Evolutionary conservation across 2,329 filamentous ascomycete species (phyloP), one percentile per base, ranked within the genome.

Genomic region (Graphilbum fragrans): DNA sequence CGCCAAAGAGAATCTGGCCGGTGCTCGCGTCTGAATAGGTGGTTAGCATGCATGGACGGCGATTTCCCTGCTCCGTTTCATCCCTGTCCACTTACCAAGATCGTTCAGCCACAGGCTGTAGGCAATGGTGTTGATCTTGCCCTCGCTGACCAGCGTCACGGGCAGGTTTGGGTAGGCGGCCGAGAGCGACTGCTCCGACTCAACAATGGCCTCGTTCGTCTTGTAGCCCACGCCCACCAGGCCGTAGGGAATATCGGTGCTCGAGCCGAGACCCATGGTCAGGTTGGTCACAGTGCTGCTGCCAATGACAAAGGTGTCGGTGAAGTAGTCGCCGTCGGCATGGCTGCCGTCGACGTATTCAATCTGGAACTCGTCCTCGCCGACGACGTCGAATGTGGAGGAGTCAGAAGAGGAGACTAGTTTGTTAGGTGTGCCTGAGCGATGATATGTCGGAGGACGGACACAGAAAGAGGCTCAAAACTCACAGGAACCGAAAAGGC

Each of bases 1-100:
- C 85, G 32, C 85, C 85, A 50, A 90, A 92, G 2, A 90, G 64
- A 45, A 90, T 80, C 50, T 65, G 80, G 29, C 85, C 85, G 2
- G 70, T 78, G 45, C 69, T 77, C 0, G 82, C 60, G 44, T 65
- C 66, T 57, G 9, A 1, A 9, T 49, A 40, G 52, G 52, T n/a
- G 16, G 12, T 21, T n/a, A 9, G 16, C 8, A n/a, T n/a, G n/a
- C n/a, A n/a, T n/a, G n/a, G n/a, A n/a, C n/a, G n/a, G n/a, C n/a
- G n/a, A n/a, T 33, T 33, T 33, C 31, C 16, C 9, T 31, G 27
- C 31, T 18, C 31, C 12, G 23, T 27, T 12, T 27, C 31, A 8
- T 16, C 14, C 31, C 35, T 25, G 20, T 35, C 50, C 16, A 47
- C 53, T 18, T 48, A 59, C 57, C 53, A 10, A 73, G 56, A 41